Evolutionary conservation across 1,284 basidiomycete species (phyloP).

Genomic region (Tremellales sp.): DNA sequence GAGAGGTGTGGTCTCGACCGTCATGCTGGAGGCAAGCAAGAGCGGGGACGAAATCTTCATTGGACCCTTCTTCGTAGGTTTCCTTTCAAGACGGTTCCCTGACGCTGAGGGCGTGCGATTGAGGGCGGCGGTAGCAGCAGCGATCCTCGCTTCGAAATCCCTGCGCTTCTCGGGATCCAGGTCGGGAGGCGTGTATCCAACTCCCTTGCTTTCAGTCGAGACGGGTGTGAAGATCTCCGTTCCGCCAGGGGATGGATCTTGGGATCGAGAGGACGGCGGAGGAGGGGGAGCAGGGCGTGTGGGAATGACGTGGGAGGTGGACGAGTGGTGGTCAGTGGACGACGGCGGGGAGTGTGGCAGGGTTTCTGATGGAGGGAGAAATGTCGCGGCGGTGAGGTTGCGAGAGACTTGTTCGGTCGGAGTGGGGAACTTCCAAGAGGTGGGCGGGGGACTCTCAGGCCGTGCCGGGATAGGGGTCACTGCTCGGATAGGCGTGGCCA

Average conservation of each 20-base stretch:
- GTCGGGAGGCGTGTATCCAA: constrained; percentile 13
- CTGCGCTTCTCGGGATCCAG: constrained; percentile 34
- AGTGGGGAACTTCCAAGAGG: background rate
- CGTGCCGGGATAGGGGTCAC: constrained; percentile 6
- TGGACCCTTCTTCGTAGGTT: constrained; percentile 24
- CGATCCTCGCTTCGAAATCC: constrained; percentile 45
- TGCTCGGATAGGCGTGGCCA: constrained; percentile 2
- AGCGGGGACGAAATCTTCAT: constrained; percentile 37
- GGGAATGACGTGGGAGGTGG: background rate
- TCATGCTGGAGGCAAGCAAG: constrained; percentile 34
- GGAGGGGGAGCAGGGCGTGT: background rate
- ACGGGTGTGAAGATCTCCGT: background rate
- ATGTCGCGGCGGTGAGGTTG: background rate
- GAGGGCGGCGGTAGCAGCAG: constrained; percentile 40
- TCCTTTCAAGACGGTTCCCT: constrained; percentile 21
- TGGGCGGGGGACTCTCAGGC: constrained; percentile 8
- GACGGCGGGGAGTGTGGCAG: background rate
- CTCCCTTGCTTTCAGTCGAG: background rate
- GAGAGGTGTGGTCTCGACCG: constrained; percentile 4
- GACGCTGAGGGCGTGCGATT: constrained; percentile 34
- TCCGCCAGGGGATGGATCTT: constrained; percentile 3
- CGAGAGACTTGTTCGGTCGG: background rate
- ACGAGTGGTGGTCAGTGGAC: background rate
- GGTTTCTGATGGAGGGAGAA: no score
- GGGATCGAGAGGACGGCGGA: constrained; percentile 3